Conservation (phyloP, 805 yeast genomes). For the Saccharomyces eubayanus region DNA sequence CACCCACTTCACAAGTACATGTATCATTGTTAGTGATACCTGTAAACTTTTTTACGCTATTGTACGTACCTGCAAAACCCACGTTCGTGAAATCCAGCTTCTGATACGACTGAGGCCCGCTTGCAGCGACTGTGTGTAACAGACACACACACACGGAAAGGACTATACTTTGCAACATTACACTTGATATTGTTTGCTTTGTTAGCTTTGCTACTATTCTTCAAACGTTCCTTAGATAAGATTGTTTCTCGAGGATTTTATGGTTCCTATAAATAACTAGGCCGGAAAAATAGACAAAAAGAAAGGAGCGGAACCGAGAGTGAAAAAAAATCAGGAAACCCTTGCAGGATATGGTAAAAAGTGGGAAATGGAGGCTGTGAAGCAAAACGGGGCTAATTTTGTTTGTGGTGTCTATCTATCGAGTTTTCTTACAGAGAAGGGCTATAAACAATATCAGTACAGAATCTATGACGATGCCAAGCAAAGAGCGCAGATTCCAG, state of each 20-base stretch:
- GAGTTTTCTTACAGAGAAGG: not conserved
- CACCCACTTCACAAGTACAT: conserved; percentile 21
- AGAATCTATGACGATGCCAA: conserved; percentile 2
- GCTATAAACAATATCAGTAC: not conserved
- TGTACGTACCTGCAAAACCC: conserved; percentile 26
- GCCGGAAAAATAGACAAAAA: conserved; percentile 4
- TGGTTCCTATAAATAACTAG: conserved; percentile 1
- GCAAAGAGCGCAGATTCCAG: conserved; percentile 12
- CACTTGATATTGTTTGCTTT: not conserved
- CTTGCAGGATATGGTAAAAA: not conserved
- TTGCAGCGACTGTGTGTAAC: not conserved
- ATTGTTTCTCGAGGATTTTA: not conserved
- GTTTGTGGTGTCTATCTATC: not conserved
- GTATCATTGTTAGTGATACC: conserved; percentile 9
- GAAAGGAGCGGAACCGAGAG: not conserved
- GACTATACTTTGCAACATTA: not conserved
- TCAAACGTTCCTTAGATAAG: not conserved
- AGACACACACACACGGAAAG: not conserved
- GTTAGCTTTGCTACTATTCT: not conserved
- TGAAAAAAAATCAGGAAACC: not conserved
- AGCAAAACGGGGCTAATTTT: not conserved
- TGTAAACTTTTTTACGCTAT: conserved; percentile 12
- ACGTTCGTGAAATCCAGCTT: conserved; percentile 24
- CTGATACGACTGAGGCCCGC: conserved; percentile 12
- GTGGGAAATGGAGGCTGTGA: not conserved